A percentile compares a stretch with the other conserved stretches of the same genome.
Conservation (phyloP, 805 yeast genomes). For the Yamadazyma tumulicola region DNA sequence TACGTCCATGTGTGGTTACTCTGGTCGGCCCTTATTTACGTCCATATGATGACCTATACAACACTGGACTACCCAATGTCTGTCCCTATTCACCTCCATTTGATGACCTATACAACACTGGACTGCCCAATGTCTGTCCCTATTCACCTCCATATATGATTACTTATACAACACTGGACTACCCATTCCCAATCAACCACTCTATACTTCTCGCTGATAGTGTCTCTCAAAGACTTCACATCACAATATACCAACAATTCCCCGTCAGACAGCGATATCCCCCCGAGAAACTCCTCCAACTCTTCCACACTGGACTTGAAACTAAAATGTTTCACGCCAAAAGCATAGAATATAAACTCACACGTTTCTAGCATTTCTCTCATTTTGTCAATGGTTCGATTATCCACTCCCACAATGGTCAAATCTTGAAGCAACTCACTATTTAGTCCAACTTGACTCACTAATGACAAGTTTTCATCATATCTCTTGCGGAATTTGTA, state of each 20-base stretch:
- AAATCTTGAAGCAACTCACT: conserved; percentile 26
- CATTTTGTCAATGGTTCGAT: conserved; percentile 20
- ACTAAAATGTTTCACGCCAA: conserved; percentile 36
- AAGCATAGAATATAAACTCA: conserved; percentile 42
- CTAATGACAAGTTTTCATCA: conserved; percentile 24
- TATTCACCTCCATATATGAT: conserved; percentile 30
- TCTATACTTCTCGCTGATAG: conserved; percentile 2
- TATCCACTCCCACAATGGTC: conserved; percentile 34
- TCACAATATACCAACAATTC: conserved; percentile 28
- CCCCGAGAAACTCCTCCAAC: conserved; percentile 4
- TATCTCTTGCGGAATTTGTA: conserved; percentile 39
- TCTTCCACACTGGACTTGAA: conserved; percentile 6
- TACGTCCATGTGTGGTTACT: too few relatives aligned
- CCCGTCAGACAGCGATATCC: conserved; percentile 3
- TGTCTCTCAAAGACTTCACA: neutral
- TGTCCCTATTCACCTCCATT: too few relatives aligned
- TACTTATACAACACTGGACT: conserved; percentile 55
- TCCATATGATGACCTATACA: conserved; percentile 41
- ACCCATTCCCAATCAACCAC: conserved; percentile 64
- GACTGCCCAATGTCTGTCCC: conserved; percentile 23
- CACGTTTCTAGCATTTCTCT: conserved; percentile 26
- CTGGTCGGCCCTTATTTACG: neutral
- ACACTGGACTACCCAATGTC: conserved; percentile 65
- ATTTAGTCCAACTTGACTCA: conserved; percentile 43
- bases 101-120: conserved; percentile 56